phyloP scores from a whole-genome alignment of 139 green algal genomes.

The Spirogloea muscicola region DNA sequence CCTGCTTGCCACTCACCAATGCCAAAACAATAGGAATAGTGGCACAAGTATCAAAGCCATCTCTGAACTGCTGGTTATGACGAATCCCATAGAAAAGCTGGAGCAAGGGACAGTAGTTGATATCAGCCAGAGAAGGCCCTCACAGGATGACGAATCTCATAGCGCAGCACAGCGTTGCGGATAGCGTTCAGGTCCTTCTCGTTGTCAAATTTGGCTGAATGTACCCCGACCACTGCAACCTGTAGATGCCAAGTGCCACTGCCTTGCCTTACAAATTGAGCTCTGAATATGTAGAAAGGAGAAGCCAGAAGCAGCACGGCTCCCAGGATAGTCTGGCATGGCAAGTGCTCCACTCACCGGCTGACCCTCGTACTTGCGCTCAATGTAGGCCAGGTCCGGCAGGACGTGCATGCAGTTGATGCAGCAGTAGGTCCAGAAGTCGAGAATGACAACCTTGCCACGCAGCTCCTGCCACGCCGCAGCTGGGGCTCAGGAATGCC shows the following conservation, averaged over 20 bases:
- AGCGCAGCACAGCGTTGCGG: slow-evolving; percentile 59
- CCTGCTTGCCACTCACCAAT: no score
- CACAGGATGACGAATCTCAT: slow-evolving; percentile 70
- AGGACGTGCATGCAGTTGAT: slow-evolving; percentile 87
- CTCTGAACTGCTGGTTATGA: no score
- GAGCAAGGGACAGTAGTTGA: no score
- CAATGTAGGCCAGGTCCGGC: slow-evolving; percentile 67
- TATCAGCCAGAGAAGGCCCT: slow-evolving; percentile 5
- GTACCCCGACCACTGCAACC: slow-evolving; percentile 71
- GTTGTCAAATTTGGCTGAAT: slow-evolving; percentile 83
- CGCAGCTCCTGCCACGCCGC: slow-evolving; percentile 54
- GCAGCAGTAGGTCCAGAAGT: slow-evolving; percentile 88
- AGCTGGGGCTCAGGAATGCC: not conserved
- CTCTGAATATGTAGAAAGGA: no score
- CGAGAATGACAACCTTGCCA: slow-evolving; percentile 66
- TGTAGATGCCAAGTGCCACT: slow-evolving; percentile 9
- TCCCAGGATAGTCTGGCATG: no score
- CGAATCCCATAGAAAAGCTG: no score
- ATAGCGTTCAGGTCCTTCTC: slow-evolving; percentile 68
- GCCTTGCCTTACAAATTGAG: slow-evolving; percentile 3
- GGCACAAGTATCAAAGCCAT: no score
- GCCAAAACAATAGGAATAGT: no score
- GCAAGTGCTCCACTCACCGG: slow-evolving; percentile 46
- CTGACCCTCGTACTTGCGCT: slow-evolving; percentile 60
- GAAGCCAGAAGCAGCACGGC: no score